These are phyloP conservation scores for Sugiyamaella paludigena DNA, from an alignment of 1,139 yeast genomes.

Conservation along the genomic window DNA sequence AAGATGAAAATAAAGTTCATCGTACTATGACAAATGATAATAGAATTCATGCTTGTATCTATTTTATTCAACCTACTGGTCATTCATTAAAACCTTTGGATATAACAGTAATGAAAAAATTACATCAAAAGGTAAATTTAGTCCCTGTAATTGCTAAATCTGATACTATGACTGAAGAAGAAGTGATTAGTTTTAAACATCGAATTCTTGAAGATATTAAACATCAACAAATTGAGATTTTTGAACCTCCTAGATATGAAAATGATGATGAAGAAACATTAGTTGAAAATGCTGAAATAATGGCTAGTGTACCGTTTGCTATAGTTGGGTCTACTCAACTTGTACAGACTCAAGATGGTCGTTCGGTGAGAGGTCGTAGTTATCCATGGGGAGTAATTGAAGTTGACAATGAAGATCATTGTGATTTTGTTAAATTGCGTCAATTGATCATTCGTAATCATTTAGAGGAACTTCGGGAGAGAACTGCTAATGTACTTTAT, in stretches of 20 bases:
- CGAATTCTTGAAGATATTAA: constrained; percentile 70
- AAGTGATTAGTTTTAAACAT: constrained; percentile 69
- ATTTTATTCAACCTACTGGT: constrained; percentile 96
- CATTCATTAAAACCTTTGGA: constrained; percentile 89
- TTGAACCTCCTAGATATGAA: constrained; percentile 74
- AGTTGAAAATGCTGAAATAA: constrained; percentile 61
- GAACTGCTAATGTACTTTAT: constrained; percentile 72
- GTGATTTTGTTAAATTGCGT: constrained; percentile 88
- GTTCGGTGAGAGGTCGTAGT: constrained; percentile 82
- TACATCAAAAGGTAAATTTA: constrained; percentile 88
- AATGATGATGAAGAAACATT: constrained; percentile 82
- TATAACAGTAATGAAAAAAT: constrained; percentile 80
- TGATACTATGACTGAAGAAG: constrained; percentile 89
- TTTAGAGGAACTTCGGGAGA: constrained; percentile 90
- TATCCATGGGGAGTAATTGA: constrained; percentile 99
- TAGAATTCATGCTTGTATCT: constrained; percentile 95
- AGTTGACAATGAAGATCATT: constrained; percentile 91
- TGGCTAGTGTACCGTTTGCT: constrained; percentile 83
- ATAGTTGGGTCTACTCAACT: constrained; percentile 85
- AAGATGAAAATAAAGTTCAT: constrained; percentile 82
- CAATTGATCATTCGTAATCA: constrained; percentile 86
- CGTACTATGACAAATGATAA: constrained; percentile 76
- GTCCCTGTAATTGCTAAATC: constrained; percentile 95
- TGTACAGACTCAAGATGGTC: constrained; percentile 72
- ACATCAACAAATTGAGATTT: constrained; percentile 72